Evolutionary conservation across 2,329 filamentous ascomycete genomes (phyloP).

Genomic region (Fusarium keratoplasticum): DNA sequence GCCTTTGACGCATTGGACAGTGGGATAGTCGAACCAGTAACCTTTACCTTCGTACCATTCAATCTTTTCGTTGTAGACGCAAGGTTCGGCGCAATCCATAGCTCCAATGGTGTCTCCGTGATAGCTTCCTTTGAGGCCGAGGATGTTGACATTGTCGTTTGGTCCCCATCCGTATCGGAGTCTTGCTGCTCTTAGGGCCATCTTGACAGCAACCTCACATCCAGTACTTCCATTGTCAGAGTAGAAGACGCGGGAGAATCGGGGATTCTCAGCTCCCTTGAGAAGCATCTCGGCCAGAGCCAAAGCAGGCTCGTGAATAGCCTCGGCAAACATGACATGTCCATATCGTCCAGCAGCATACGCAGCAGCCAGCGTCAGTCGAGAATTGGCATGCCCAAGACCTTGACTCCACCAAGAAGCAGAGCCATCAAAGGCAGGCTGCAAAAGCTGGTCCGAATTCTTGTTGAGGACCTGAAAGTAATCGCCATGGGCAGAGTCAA

Average conservation of each 20-base stretch:
- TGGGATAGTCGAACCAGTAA: conserved; percentile 84
- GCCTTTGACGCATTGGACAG: conserved; percentile 74
- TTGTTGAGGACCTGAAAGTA: conserved; percentile 73
- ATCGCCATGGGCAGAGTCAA: conserved; percentile 85
- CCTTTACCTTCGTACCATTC: conserved; percentile 88
- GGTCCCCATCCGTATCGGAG: conserved; percentile 74
- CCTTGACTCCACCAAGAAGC: conserved; percentile 95
- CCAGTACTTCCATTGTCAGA: conserved; percentile 88
- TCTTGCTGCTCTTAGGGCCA: conserved; percentile 79
- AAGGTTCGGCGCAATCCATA: conserved; percentile 87
- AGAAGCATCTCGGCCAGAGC: conserved; percentile 75
- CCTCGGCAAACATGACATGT: conserved; percentile 88
- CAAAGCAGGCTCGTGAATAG: conserved; percentile 82
- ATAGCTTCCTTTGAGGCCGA: conserved; percentile 84
- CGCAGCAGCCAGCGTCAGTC: conserved; percentile 78
- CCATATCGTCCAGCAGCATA: conserved; percentile 87
- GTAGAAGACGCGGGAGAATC: conserved; percentile 80
- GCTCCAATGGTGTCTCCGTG: conserved; percentile 90
- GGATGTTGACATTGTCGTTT: conserved; percentile 69
- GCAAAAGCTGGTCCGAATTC: conserved; percentile 22
- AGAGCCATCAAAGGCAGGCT: conserved; percentile 81
- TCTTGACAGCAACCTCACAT: conserved; percentile 86
- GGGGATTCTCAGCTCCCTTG: conserved; percentile 68
- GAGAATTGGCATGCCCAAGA: conserved; percentile 81
- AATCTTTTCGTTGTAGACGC: conserved; percentile 82